Base-by-base conservation (phyloP, 2,329 filamentous ascomycete species). In the Xylariaceae sp. region DNA sequence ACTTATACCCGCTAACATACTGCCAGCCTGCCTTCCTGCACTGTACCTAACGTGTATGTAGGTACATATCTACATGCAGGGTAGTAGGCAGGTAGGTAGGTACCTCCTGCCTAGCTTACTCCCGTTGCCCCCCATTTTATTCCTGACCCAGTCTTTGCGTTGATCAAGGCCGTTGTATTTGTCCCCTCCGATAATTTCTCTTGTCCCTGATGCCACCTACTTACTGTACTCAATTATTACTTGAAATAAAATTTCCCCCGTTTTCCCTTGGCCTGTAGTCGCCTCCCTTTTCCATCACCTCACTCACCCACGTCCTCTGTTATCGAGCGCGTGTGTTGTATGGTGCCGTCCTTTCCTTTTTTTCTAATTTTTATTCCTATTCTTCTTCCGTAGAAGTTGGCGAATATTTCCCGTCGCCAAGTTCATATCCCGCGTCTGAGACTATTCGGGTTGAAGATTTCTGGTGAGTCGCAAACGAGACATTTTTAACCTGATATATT, bases 161-260 rank as follows among this genome's bases (percentile, higher is more conserved):
- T 56, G 59, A 60, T 61, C 56, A 54, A 52, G 57, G 56, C 62
- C 65, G 55, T 37, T 50, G 44, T 59, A 57, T 50, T 52, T 63
- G 60, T 65, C 63, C 59, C 63, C 65, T 67, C 67, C 67, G 67
- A 69, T 66, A 68, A 68, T 69, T 67, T 69, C 67, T 69, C 67
- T 67, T 67, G 63, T 65, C 63, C 61, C 65, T 61, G 64, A 57
- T 62, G 58, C 63, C 66, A 68, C 56, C 41, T 44, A 42, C 48
- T 44, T 20, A 32, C 47, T 20, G 32, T 44, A 44, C 26, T n/a
- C 26, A n/a, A 20, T 41, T 41, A 61, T 61, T 59, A 61, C 59
- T 60, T 52, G 56, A 60, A 60, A 54, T 60, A 56, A 66, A 62
- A 60, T 62, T 63, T 65, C 61, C 63, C 64, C 64, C 67, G 63